phyloP scores from a whole-genome alignment of 1,284 basidiomycete species.

The Boletellus deceptivus region DNA sequence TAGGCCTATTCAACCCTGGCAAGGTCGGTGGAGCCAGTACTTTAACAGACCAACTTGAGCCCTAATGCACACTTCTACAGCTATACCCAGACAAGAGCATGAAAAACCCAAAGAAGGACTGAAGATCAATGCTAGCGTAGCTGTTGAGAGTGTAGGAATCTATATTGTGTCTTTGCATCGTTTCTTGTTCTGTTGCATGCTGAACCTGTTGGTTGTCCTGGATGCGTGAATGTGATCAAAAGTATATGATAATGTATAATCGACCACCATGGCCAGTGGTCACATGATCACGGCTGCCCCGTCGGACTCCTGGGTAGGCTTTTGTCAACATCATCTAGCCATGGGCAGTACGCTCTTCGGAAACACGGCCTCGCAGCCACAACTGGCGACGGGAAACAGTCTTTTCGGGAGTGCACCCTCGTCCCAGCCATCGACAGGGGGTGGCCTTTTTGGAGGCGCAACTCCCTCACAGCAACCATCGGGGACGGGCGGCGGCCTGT shows the following conservation, averaged over 20 bases:
- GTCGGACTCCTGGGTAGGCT: background rate
- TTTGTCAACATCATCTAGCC: background rate
- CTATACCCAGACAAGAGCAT: constrained; percentile 28
- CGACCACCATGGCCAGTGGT: background rate
- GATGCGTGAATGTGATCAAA: too few relatives aligned
- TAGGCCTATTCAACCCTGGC: constrained; percentile 81
- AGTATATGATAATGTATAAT: too few relatives aligned
- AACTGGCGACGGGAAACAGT: constrained; percentile 9
- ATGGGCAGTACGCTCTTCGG: constrained; percentile 21
- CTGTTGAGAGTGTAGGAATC: too few relatives aligned
- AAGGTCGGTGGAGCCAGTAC: constrained; percentile 49
- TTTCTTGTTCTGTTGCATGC: background rate
- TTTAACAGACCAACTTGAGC: background rate
- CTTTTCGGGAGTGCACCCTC: constrained; percentile 16
- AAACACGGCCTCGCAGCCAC: constrained; percentile 19
- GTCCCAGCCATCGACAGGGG: constrained; percentile 21
- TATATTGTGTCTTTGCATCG: background rate
- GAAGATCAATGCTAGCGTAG: background rate
- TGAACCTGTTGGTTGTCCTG: too few relatives aligned
- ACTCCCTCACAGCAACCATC: constrained; percentile 13
- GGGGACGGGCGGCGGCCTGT: constrained; percentile 13
- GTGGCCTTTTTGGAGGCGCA: constrained; percentile 19
- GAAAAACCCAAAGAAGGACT: constrained; percentile 14
- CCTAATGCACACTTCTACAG: constrained; percentile 2
- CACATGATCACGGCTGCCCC: constrained; percentile 4